Conservation (phyloP, 2,329 filamentous ascomycete species). For the Penicillium sp. region DNA sequence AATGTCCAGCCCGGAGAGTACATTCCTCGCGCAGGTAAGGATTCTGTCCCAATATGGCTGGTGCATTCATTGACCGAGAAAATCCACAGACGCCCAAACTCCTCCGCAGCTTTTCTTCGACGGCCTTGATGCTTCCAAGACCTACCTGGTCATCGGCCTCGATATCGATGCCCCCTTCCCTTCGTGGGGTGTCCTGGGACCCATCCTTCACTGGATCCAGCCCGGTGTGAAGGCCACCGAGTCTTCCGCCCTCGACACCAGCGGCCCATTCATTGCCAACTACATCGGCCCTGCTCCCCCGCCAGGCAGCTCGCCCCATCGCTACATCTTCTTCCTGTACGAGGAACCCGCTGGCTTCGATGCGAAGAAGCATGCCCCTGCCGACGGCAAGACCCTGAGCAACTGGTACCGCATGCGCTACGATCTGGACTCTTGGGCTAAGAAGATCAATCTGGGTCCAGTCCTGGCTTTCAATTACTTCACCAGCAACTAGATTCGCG, state of each 20-base stretch:
- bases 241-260: constrained; percentile 8
- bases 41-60: background rate
- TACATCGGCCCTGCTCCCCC: constrained; percentile 49
- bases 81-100: constrained; percentile 18
- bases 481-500: constrained; percentile 20
- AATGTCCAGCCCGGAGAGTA: constrained; percentile 29
- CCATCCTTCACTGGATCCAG: constrained; percentile 34
- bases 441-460: constrained; percentile 29
- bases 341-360: constrained; percentile 45
- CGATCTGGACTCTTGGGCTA: constrained; percentile 41
- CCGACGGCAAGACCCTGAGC: constrained; percentile 35
- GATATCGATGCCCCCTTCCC: constrained; percentile 33
- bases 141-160: constrained; percentile 25
- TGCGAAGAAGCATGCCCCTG: constrained; percentile 29
- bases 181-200: constrained; percentile 23
- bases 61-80: background rate
- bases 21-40: constrained; percentile 29
- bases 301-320: constrained; percentile 44
- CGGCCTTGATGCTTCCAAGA: constrained; percentile 13
- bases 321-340: constrained; percentile 49
- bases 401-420: constrained; percentile 41
- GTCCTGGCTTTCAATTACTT: constrained; percentile 40
- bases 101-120: constrained; percentile 18
- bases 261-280: constrained; percentile 26
- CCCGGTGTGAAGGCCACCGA: constrained; percentile 18